Base-by-base conservation (phyloP, 1,139 yeast genomes). In the Geotrichum carabidarum region DNA sequence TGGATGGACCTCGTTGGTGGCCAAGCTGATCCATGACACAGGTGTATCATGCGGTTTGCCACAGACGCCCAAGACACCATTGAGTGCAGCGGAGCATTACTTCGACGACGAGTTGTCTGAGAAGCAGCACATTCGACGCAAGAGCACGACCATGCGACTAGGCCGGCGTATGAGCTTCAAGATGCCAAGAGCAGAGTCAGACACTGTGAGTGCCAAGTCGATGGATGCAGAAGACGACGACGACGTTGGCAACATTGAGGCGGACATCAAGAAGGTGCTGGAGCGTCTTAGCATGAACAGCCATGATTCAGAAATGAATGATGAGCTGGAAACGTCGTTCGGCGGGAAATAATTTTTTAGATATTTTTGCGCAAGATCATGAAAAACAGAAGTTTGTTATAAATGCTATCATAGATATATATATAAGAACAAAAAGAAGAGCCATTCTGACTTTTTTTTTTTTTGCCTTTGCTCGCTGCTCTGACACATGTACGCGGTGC, bases 1-100 rank as follows among this genome's bases (percentile, higher is more conserved):
- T 74, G 98, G 98, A 14, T 91, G 98, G 98, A 91, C 98, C 0
- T 91, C 96, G 0, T 78, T 91, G 49, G 94, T 90, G 55, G 96
- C 96, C 49, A 87, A 93, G 71, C 82, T 94, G 81, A 89, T 91
- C 66, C 95, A 88, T 67, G 98, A 91, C 69, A 87, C 87, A 51
- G 97, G 96, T 56, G 78, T 83, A 48, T 79, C 89, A 0, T 55
- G 65, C 45, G 54, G 62, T 22, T 53, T 64, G 51, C 65, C 70
- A 17, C 60, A 59, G 47, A 63, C 72, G 2, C 70, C 72, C 38
- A 65, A 66, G 42, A 68, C 71, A 37, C 72, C 74, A 3, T 59
- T 65, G 36, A 66, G 70, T 37, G 70, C 74, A 8, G 74, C 75
- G 11, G 71, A 67, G 56, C 67, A 64, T 56, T 72, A 69, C 62